Base-by-base conservation (phyloP, 768 basidiomycete genomes). In the Suillus variegatus region DNA sequence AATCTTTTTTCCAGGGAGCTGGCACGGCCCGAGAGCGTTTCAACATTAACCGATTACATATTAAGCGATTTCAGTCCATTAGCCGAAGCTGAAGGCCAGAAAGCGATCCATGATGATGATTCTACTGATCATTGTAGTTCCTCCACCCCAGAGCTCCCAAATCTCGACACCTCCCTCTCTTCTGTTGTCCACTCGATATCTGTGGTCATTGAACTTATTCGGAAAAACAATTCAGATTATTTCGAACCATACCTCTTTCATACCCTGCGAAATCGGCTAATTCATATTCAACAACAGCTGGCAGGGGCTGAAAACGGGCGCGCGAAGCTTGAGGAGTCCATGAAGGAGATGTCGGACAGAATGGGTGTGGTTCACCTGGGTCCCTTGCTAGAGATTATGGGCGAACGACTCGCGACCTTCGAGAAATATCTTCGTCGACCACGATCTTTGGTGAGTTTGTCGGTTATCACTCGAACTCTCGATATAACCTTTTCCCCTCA, bases 191-290 rank as follows among this genome's bases (percentile, higher is more conserved):
- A 95, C 68, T 90, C 93, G 13, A 92, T 96, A 69, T 89, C 91
- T 51, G 88, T 98, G 71, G 82, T 98, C 66, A 91, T 96, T 68
- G 97, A 99, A 75, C 84, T 97, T 47, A 97, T 98, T 69, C 87
- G 96, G 61, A 95, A 98, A 75, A 98, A 98, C 77, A 98, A 99
- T 76, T 97, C 96, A 46, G 97, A 99, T 76, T 98, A 95, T 74
- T 96, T 97, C 73, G 97, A 99, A 78, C 97, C 96, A 6, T 97
- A 95, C 76, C 84, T 98, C 14, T 98, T 97, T 79, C 96, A 97
- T 73, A 95, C 93, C 1, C 80, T 97, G 51, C 88, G 96, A 58
- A 95, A 95, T 74, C 87, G 94, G 55, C 84, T 98, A 43, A 95
- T 98, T 68, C 88, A 89, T 60, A 85, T 95, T 6, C 94, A 94